Evolutionary conservation across 441 rosid genomes (phyloP).

Genomic region (Kokia cookei): DNA sequence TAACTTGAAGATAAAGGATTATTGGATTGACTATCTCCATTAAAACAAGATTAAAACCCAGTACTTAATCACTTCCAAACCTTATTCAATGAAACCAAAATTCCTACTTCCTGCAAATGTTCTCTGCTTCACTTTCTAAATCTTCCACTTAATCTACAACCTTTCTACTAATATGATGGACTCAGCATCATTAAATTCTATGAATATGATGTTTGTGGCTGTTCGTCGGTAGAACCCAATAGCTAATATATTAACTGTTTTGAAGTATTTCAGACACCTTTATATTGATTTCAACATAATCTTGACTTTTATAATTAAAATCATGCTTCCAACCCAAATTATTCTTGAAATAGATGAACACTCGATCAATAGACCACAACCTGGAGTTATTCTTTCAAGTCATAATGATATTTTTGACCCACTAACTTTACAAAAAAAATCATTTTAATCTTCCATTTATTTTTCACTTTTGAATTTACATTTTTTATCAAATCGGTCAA

Average conservation of each 20-base stretch:
- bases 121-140: neutral
- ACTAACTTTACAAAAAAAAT: no score
- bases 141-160: neutral
- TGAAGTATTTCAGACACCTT: neutral
- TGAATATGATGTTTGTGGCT: neutral
- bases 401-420: no score
- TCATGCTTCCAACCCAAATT: no score
- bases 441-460: fast-evolving
- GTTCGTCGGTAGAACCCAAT: conserved; percentile 1
- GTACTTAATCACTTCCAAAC: neutral
- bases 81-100: neutral
- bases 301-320: no score
- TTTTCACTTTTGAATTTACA: no score
- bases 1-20: conserved; percentile 12
- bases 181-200: neutral
- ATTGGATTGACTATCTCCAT: conserved; percentile 28
- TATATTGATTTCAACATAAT: no score
- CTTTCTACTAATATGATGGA: conserved; percentile 14
- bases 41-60: neutral
- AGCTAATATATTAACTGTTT: neutral
- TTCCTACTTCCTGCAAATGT: neutral
- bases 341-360: no score
- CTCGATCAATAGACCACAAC: no score
- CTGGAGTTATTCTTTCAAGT: no score
- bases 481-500: no score